phyloP scores from a whole-genome alignment of 164 flowering plant species.

The Macadamia integrifolia region DNA sequence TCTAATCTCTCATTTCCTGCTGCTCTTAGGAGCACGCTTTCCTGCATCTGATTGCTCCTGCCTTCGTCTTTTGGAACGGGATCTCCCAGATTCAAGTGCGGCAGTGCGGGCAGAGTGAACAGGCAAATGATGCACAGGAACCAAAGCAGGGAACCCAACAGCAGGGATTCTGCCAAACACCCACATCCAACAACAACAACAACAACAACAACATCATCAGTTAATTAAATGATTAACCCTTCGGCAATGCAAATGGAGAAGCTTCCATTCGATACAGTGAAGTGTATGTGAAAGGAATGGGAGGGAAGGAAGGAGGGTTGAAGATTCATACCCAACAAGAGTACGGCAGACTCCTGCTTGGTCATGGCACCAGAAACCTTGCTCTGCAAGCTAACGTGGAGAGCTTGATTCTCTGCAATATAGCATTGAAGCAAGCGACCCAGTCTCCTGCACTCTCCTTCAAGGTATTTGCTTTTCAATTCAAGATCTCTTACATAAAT shows the following conservation, averaged over 20 bases:
- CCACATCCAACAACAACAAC: conserved; percentile 1
- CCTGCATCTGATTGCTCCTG: conserved; percentile 29
- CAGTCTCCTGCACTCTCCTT: conserved; percentile 78
- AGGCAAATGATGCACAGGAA: conserved; percentile 75
- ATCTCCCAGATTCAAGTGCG: conserved; percentile 25
- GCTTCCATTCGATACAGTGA: too few relatives aligned
- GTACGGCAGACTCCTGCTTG: conserved; percentile 99
- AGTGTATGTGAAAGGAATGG: background rate
- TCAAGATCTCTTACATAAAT: conserved; percentile 72
- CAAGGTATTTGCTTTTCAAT: conserved; percentile 71
- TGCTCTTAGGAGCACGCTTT: conserved; percentile 33
- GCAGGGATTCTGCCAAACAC: conserved; percentile 92
- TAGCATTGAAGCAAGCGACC: conserved; percentile 58
- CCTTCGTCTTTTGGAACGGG: conserved; percentile 25
- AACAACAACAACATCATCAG: too few relatives aligned
- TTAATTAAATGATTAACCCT: background rate
- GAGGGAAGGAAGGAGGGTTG: background rate
- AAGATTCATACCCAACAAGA: conserved; percentile 76
- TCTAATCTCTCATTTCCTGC: conserved; percentile 25
- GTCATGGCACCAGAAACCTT: conserved; percentile 45
- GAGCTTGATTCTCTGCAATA: conserved; percentile 69
- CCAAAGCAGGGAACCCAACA: conserved; percentile 99
- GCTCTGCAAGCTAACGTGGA: conserved; percentile 52
- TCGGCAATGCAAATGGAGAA: too few relatives aligned
- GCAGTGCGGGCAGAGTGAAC: conserved; percentile 38